Percentiles rank a stretch among this genome's conserved stretches.
These are phyloP conservation scores for Nymphaea thermarum DNA, from an alignment of 164 flowering plant genomes.

Conservation along the genomic window DNA sequence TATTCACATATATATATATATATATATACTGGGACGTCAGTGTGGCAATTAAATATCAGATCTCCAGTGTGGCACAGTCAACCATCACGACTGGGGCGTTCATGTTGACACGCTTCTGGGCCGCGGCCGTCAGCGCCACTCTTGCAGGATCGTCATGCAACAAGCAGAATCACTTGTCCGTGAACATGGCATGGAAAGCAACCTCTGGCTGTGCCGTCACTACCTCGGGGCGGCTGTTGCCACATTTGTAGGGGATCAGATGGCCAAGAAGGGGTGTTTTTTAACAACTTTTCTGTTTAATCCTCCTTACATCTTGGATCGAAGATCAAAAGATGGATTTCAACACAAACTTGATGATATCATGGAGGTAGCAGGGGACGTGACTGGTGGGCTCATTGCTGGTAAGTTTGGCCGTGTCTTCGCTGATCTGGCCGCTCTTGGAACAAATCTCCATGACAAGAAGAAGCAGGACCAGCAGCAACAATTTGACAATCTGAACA, in stretches of 20 bases:
- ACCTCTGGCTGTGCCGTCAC: conserved; percentile 80
- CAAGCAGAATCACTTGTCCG: conserved; percentile 51
- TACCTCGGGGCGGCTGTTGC: conserved; percentile 85
- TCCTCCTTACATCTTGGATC: conserved; percentile 68
- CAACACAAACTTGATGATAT: conserved; percentile 1
- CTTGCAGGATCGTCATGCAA: conserved; percentile 27
- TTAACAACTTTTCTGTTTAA: conserved; percentile 70
- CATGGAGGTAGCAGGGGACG: conserved; percentile 47
- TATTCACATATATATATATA: too few species aligned
- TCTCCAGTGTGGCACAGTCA: conserved; percentile 76
- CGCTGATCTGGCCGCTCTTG: too few species aligned
- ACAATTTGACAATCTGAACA: conserved; percentile 28
- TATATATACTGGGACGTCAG: too few species aligned
- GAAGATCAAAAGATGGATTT: conserved; percentile 41
- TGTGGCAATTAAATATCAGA: too few species aligned
- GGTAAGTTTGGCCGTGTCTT: too few species aligned
- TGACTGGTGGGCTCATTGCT: conserved; percentile 58
- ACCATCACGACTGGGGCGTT: conserved; percentile 35
- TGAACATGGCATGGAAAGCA: conserved; percentile 21
- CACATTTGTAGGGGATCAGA: conserved; percentile 74
- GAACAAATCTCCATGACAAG: conserved; percentile 18
- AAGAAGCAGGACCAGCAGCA: conserved; percentile 16
- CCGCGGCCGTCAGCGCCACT: conserved; percentile 50
- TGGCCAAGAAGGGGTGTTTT: conserved; percentile 52
- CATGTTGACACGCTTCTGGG: conserved; percentile 43